phyloP scores from a whole-genome alignment of 495 filamentous ascomycete genomes.

The Pseudotulostoma volvatum region DNA sequence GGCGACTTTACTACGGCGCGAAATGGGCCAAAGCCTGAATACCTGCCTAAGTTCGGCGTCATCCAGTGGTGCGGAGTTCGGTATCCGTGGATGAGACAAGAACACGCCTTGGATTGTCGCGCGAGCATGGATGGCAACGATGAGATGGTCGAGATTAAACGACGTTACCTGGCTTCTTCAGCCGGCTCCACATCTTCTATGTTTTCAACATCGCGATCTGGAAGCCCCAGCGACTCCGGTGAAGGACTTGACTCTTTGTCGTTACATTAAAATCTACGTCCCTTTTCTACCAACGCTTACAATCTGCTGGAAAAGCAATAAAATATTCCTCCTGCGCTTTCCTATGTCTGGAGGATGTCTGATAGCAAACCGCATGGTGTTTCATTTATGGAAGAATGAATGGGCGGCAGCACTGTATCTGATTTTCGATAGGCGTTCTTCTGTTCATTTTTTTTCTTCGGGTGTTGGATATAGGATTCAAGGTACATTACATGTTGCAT shows the following conservation, averaged over 20 bases:
- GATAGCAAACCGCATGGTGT: background rate
- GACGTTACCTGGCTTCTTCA: background rate
- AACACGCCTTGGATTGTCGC: constrained; percentile 4
- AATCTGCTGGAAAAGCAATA: background rate
- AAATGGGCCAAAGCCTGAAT: constrained; percentile 1
- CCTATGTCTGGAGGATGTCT: background rate
- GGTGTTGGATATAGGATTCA: too few relatives aligned
- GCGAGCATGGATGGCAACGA: background rate
- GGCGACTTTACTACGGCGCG: constrained; percentile 24
- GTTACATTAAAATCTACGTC: background rate
- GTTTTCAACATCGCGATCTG: background rate
- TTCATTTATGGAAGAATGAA: background rate
- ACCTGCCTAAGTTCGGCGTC: constrained; percentile 19
- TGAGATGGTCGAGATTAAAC: background rate
- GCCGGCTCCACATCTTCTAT: background rate
- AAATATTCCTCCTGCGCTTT: background rate
- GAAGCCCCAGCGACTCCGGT: background rate
- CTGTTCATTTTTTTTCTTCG: constrained; percentile 1
- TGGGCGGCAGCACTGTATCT: background rate
- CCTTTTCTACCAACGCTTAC: background rate
- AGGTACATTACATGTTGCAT: too few relatives aligned
- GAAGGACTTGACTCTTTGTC: background rate
- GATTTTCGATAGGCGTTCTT: background rate
- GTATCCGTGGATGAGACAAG: constrained; percentile 30
- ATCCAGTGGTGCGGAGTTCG: constrained; percentile 24